A percentile compares a stretch with the other conserved stretches of the same genome.
Evolutionary conservation across 768 basidiomycete genomes (phyloP).

Genomic region (Collybiopsis confluens): DNA sequence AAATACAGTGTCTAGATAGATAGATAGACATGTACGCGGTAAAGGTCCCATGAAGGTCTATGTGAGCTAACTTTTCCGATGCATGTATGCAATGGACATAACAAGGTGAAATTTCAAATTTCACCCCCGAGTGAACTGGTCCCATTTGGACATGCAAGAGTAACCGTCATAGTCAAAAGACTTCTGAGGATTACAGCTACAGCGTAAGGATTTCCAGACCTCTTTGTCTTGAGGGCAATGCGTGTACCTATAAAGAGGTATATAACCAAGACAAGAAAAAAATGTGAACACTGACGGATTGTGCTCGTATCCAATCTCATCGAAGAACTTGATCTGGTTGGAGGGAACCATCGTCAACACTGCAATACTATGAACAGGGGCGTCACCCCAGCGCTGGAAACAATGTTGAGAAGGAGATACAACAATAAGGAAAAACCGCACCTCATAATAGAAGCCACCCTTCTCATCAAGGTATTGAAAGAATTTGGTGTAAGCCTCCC

Average conservation of each 20-base stretch:
- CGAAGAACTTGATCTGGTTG: constrained; percentile 69
- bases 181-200: constrained; percentile 42
- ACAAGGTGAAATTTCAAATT: too few species aligned
- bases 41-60: too few species aligned
- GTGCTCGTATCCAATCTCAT: constrained; percentile 64
- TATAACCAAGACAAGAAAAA: too few species aligned
- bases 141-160: constrained; percentile 56
- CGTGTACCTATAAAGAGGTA: too few species aligned
- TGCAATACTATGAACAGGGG: constrained; percentile 67
- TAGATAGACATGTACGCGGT: too few species aligned
- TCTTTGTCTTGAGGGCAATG: constrained; percentile 38
- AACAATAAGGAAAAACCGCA: constrained; percentile 31
- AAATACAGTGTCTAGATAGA: too few species aligned
- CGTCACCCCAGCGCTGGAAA: constrained; percentile 48
- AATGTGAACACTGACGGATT: too few species aligned
- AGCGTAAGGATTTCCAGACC: constrained; percentile 37
- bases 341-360: constrained; percentile 54
- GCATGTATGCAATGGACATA: too few species aligned
- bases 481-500: constrained; percentile 61
- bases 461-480: constrained; percentile 58
- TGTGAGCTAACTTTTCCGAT: too few species aligned
- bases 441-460: constrained; percentile 70
- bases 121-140: constrained; percentile 15
- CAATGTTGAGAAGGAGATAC: constrained; percentile 43
- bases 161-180: constrained; percentile 64